These are phyloP conservation scores for Mycena rosella DNA, from an alignment of 768 basidiomycete species.

Conservation along the genomic window DNA sequence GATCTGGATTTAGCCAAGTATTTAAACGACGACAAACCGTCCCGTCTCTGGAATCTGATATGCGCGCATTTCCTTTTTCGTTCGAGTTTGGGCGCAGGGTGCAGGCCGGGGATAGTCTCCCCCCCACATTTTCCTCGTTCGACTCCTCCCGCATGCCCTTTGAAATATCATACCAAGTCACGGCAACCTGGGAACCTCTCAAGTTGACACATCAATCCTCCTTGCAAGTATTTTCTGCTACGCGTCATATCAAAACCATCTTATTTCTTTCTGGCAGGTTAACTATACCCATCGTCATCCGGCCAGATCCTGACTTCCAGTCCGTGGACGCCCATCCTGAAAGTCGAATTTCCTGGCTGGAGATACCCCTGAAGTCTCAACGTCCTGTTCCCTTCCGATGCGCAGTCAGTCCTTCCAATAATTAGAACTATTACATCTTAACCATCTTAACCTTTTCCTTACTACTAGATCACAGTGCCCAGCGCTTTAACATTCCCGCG, in stretches of 20 bases:
- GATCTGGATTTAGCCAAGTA: slow-evolving; percentile 42
- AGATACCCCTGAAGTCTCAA: slow-evolving; percentile 56
- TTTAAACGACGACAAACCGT: slow-evolving; percentile 38
- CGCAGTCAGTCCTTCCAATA: slow-evolving; percentile 50
- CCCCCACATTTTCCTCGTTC: slow-evolving; percentile 38
- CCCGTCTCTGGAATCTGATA: slow-evolving; percentile 19
- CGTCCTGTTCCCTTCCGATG: slow-evolving; percentile 58
- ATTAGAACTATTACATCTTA: neutral
- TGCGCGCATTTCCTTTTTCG: slow-evolving; percentile 43
- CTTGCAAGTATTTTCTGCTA: slow-evolving; percentile 45
- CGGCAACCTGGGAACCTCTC: slow-evolving; percentile 54
- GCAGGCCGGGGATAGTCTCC: slow-evolving; percentile 53
- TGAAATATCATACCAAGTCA: slow-evolving; percentile 54
- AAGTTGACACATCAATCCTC: slow-evolving; percentile 46
- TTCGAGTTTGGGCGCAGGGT: slow-evolving; percentile 54
- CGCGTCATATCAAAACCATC: neutral
- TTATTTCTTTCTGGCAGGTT: slow-evolving; percentile 44
- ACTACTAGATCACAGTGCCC: slow-evolving; percentile 61
- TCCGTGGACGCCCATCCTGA: slow-evolving; percentile 50
- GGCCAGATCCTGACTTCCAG: slow-evolving; percentile 56
- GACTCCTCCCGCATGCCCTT: slow-evolving; percentile 14
- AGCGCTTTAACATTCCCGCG: slow-evolving; percentile 55
- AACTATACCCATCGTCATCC: slow-evolving; percentile 58
- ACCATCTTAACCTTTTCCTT: no score
- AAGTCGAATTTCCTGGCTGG: slow-evolving; percentile 57